Percentiles rank a stretch among this genome's conserved stretches.
phyloP scores from a whole-genome alignment of 352 stramenopile genomes.

The Peronosclerospora sorghi region DNA sequence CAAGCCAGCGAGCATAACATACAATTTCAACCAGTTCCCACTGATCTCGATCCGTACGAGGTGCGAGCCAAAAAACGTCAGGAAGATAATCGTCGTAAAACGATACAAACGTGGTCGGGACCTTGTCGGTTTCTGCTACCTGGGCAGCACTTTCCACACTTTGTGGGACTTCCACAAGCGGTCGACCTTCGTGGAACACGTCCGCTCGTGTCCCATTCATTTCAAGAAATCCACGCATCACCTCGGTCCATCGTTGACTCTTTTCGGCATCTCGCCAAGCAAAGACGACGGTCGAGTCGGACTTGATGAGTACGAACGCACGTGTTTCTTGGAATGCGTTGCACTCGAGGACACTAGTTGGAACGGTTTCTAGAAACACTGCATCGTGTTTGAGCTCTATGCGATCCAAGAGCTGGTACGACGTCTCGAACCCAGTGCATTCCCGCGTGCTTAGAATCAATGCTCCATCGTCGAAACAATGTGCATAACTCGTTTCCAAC shows the following conservation, averaged over 20 bases:
- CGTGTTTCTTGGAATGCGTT: conserved; percentile 1
- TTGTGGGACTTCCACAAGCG: conserved; percentile 15
- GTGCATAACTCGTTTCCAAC: conserved; percentile 10
- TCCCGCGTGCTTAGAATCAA: conserved; percentile 20
- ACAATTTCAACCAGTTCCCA: conserved; percentile 37
- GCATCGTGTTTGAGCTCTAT: conserved; percentile 31
- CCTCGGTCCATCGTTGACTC: conserved; percentile 22
- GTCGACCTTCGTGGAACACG: conserved; percentile 13
- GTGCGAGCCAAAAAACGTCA: conserved; percentile 32
- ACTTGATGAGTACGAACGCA: conserved; percentile 20
- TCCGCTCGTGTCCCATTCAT: conserved; percentile 22
- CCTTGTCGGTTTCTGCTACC: conserved; percentile 3
- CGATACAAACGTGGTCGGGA: conserved; percentile 19
- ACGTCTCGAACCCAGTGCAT: not conserved
- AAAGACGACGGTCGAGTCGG: conserved; percentile 11
- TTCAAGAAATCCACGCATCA: conserved; percentile 21
- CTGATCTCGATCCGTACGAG: conserved; percentile 1
- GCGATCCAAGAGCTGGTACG: conserved; percentile 13
- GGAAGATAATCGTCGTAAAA: conserved; percentile 42
- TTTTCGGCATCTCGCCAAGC: conserved; percentile 9
- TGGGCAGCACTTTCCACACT: conserved; percentile 13
- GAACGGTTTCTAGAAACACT: conserved; percentile 28
- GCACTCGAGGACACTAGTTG: conserved; percentile 13
- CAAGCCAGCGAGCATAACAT: conserved; percentile 21
- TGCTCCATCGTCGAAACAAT: conserved; percentile 29